A percentile compares a stretch with the other conserved stretches of the same genome.
These are phyloP conservation scores for Mycena indigotica DNA, from an alignment of 768 basidiomycete genomes.

Conservation along the genomic window DNA sequence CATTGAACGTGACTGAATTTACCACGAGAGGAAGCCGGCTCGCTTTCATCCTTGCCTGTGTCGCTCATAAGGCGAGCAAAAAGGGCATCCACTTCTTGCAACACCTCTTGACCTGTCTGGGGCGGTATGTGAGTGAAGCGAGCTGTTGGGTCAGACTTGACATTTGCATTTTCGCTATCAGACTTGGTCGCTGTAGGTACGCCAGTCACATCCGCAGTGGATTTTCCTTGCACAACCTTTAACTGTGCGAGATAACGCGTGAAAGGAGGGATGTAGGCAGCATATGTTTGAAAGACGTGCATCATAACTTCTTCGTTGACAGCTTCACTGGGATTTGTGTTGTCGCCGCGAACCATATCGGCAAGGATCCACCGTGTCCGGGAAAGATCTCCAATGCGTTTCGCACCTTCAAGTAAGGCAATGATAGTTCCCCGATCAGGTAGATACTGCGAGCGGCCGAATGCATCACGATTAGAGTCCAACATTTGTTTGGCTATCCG, in stretches of 20 bases:
- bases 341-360: constrained; percentile 63
- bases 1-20: constrained; percentile 62
- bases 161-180: background rate
- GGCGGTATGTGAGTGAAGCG: constrained; percentile 64
- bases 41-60: constrained; percentile 18
- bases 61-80: constrained; percentile 63
- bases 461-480: constrained; percentile 70
- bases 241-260: constrained; percentile 50
- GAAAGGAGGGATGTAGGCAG: constrained; percentile 76
- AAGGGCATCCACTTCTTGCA: constrained; percentile 68
- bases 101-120: constrained; percentile 69
- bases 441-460: constrained; percentile 51
- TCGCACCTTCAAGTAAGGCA: constrained; percentile 88
- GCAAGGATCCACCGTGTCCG: constrained; percentile 89
- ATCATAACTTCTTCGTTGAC: constrained; percentile 74
- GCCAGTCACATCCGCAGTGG: background rate
- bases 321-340: constrained; percentile 27
- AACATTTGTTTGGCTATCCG: constrained; percentile 86
- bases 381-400: constrained; percentile 79
- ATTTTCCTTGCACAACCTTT: background rate
- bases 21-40: constrained; percentile 17
- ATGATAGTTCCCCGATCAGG: constrained; percentile 74
- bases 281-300: constrained; percentile 87
- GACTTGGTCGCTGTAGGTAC: background rate
- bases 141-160: constrained; percentile 18